These are phyloP conservation scores for Boletus eberwhitei DNA, from an alignment of 768 basidiomycete genomes.

Conservation along the genomic window DNA sequence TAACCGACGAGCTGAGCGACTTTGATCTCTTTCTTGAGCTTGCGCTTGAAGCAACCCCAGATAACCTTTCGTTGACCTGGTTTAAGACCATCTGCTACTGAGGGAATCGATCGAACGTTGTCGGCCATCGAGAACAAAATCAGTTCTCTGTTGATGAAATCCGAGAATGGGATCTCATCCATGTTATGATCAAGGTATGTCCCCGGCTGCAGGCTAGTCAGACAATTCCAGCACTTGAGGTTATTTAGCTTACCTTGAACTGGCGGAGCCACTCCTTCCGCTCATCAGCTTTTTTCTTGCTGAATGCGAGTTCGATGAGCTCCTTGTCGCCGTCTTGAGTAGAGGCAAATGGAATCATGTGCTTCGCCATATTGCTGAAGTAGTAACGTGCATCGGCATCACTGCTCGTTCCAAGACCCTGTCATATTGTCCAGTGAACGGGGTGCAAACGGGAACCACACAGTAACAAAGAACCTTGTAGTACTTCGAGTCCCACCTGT, in stretches of 20 bases:
- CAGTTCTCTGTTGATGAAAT: constrained; percentile 97
- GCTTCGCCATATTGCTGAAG: constrained; percentile 88
- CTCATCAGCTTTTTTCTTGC: constrained; percentile 98
- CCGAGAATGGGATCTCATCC: constrained; percentile 80
- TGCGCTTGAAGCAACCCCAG: constrained; percentile 94
- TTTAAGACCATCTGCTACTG: constrained; percentile 89
- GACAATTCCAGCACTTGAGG: background rate
- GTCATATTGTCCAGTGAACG: constrained; percentile 1
- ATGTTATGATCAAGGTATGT: constrained; percentile 90
- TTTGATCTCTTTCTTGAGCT: constrained; percentile 90
- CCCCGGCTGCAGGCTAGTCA: constrained; percentile 62
- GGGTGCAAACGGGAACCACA: background rate
- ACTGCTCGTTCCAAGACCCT: constrained; percentile 96
- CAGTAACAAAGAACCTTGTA: constrained; percentile 73
- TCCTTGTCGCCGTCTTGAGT: constrained; percentile 79
- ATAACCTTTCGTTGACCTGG: constrained; percentile 97
- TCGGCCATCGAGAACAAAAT: constrained; percentile 99
- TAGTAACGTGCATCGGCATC: constrained; percentile 90
- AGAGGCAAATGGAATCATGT: constrained; percentile 89
- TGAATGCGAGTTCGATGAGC: constrained; percentile 96
- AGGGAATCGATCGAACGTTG: constrained; percentile 97
- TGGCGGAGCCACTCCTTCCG: constrained; percentile 97
- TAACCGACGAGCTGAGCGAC: constrained; percentile 96
- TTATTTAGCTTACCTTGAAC: constrained; percentile 59
- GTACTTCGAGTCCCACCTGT: constrained; percentile 92